Base-by-base conservation (phyloP, 2,329 filamentous ascomycete genomes). In the Fusarium nodosum region DNA sequence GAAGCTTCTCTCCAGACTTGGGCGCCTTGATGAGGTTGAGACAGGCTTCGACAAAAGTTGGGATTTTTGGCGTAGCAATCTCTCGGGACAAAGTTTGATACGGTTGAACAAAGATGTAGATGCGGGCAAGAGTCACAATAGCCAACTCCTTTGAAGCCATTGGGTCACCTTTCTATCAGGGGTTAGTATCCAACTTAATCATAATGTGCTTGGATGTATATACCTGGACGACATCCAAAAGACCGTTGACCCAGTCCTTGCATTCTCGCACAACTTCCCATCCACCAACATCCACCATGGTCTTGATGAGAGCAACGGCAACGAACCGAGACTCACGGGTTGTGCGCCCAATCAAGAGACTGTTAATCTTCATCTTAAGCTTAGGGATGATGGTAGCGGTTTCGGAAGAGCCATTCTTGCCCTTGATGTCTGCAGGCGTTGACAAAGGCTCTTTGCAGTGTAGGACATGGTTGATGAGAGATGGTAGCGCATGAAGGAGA, bases 31-130 rank as follows among this genome's bases (percentile, higher is more conserved):
- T 80, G 45, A 95, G 83, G 73, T 91, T 89, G 45, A 97, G 79
- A 72, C 91, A 93, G 5, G 91, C 85, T 1, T 88, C 89, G 46
- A 94, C 86, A 74, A 95, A 97, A 2, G 86, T 82, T 2, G 93
- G 89, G 22, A 97, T 82, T 5, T 89, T 92, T 4, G 93, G 93
- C 0, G 94, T 97, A 1, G 92, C 94, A 64, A 97, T 93, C 77
- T 97, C 94, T 72, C 95, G 87, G 45, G 95, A 85, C 55, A 97
- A 84, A 11, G 93, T 96, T 63, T 91, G 93, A 76, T 94, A 94
- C 38, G 91, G 88, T 75, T 94, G 92, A 41, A 94, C 91, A 36
- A 96, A 86, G 71, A 89, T 86, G 81, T 96, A 97, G 72, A 97
- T 94, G 75, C 92, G 90, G 22, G 92, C 92, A 65, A 97, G 82